phyloP scores from a whole-genome alignment of 495 filamentous ascomycete species.

The Mytilinidion resinicola region DNA sequence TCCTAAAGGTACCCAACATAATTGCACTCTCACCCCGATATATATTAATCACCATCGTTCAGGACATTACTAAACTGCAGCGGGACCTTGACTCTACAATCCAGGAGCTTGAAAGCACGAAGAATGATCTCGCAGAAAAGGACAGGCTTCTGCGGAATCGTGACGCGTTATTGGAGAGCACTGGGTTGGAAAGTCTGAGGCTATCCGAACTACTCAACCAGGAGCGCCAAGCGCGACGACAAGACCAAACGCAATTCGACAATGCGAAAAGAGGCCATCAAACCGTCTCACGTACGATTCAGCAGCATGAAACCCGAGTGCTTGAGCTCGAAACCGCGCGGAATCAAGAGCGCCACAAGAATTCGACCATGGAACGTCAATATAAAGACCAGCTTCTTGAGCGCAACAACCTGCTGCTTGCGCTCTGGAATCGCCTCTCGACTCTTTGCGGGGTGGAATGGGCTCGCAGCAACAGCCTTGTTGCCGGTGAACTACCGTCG shows the following conservation, averaged over 20 bases:
- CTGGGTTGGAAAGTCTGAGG: slow-evolving; percentile 78
- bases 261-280: slow-evolving; percentile 79
- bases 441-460: slow-evolving; percentile 85
- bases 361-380: slow-evolving; percentile 64
- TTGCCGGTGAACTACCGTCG: slow-evolving; percentile 77
- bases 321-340: slow-evolving; percentile 73
- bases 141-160: slow-evolving; percentile 83
- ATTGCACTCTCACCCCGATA: slow-evolving; percentile 15
- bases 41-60: slow-evolving; percentile 30
- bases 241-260: slow-evolving; percentile 80
- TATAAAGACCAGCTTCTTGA: slow-evolving; percentile 83
- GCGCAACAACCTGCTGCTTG: slow-evolving; percentile 78
- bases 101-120: slow-evolving; percentile 70
- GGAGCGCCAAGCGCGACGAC: slow-evolving; percentile 74
- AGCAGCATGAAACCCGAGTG: slow-evolving; percentile 74
- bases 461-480: slow-evolving; percentile 81
- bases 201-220: slow-evolving; percentile 85
- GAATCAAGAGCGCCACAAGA: slow-evolving; percentile 64
- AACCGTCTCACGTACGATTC: slow-evolving; percentile 72
- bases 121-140: slow-evolving; percentile 72
- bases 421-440: slow-evolving; percentile 81
- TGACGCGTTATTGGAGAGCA: slow-evolving; percentile 83
- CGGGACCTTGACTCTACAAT: slow-evolving; percentile 77
- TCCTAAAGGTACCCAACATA: slow-evolving; percentile 58
- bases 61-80: slow-evolving; percentile 82